phyloP scores from a whole-genome alignment of 306 rosid genomes.

The Hylodesmum podocarpum region DNA sequence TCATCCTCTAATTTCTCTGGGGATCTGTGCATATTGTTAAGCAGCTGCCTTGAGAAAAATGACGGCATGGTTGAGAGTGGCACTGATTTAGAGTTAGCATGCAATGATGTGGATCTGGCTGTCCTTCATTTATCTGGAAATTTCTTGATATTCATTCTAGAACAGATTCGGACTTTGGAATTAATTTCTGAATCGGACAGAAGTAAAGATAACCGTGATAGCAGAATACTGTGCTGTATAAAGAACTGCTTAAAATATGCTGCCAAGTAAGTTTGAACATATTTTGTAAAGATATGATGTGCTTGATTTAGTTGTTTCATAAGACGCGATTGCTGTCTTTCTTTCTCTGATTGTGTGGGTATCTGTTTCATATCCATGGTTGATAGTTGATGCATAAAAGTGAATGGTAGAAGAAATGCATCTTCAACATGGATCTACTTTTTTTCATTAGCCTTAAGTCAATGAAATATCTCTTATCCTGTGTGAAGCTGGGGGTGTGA shows the following conservation, averaged over 20 bases:
- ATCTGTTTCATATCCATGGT: conserved; percentile 10
- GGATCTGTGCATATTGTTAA: conserved; percentile 49
- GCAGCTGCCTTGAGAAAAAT: conserved; percentile 51
- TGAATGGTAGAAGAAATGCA: background rate
- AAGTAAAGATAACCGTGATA: conserved; percentile 29
- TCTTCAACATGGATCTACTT: background rate
- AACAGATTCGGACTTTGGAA: conserved; percentile 44
- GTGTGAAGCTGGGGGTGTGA: conserved; percentile 5
- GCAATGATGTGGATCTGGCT: conserved; percentile 40
- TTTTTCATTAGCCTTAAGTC: background rate
- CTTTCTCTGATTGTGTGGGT: conserved; percentile 7
- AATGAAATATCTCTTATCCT: background rate
- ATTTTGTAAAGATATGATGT: background rate
- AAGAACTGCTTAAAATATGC: conserved; percentile 48
- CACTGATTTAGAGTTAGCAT: conserved; percentile 32
- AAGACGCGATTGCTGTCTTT: conserved; percentile 8
- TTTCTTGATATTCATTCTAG: conserved; percentile 53
- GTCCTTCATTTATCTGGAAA: conserved; percentile 52
- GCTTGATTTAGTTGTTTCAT: conserved; percentile 21
- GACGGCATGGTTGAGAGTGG: conserved; percentile 29
- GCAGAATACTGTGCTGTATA: conserved; percentile 32
- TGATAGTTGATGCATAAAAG: conserved; percentile 9
- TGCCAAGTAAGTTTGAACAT: conserved; percentile 49
- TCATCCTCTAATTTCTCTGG: conserved; percentile 47
- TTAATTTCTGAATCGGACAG: conserved; percentile 31